Evolutionary conservation across 805 yeast species (phyloP), one percentile per base, ranked within the genome.

Genomic region (Barnettozyma pratensis): DNA sequence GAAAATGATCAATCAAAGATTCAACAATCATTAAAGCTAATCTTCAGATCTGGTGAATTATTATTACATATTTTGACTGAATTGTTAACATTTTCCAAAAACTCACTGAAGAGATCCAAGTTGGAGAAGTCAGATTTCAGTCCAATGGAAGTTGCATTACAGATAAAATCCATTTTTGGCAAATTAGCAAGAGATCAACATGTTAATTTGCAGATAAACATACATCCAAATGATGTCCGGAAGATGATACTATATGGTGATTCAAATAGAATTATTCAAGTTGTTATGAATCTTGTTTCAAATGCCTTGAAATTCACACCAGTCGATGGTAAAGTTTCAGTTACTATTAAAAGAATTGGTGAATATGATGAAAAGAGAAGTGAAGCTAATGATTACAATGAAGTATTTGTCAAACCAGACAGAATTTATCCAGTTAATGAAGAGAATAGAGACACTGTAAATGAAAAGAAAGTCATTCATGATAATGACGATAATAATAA

Each of bases 291-390:
- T 60, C 71, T 94, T 47, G 94, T 92, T 8, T 85, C 95, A 14
- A 92, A 94, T 66, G 83, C 96, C 0, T 71, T 94, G 58, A 94
- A 94, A 64, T 94, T 94, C 59, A 91, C 98, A 0, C 96, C 96
- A 0, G 85, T 82, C 14, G 87, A 88, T 50, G 98, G 97, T 3
- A 75, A 77, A 12, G 95, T 91, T 10, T 74, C 75, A 30, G 87
- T 88, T 7, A 63, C 73, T 1, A 77, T 85, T 54, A 76, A 72
- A 52, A 63, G 84, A n/a, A 47, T 84, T 19, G 94, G 94, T 37
- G 87, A 81, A 59, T 87, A 83, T 60, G 94, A 85, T 58, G 75
- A 71, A 57, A 69, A 62, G 27, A 63, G 66, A 50, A 79, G 87
- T 29, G 65, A 65, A 43, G 57, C 52, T 0, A 61, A 56, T 11